Base-by-base conservation (phyloP, 2,329 filamentous ascomycete genomes). In the Fusarium duplospermum region DNA sequence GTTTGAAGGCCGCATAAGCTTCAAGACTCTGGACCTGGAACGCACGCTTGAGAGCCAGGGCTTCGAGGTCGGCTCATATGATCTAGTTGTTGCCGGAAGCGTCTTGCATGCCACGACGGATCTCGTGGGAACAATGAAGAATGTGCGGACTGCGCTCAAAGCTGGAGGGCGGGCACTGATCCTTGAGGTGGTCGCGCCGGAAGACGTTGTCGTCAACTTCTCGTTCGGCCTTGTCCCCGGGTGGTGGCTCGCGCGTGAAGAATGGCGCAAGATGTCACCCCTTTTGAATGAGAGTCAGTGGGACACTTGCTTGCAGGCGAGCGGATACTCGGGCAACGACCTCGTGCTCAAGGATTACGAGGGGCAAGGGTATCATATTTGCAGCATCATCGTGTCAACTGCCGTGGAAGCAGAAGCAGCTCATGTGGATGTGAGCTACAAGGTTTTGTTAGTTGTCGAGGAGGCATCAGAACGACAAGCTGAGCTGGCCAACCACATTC, bases 201-300 rank as follows among this genome's bases (percentile, higher is more conserved):
- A 9, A 65, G 62, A 20, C 47, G 50, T 72, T 4, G 62, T 62
- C 1, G 61, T 64, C 6, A 64, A 70, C 20, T 69, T 78, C 31
- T 60, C 72, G 33, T 81, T 81, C 47, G 81, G 81, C 0, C 68
- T 76, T 16, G 65, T 83, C 1, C 76, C 80, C 2, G 82, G 81
- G 7, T 84, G 83, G 83, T 84, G 83, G 82, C 70, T 82, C 14
- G 71, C 68, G 7, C 68, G 77, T 42, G 80, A 81, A 35, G 42
- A 72, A 10, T 70, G 59, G 38, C 62, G 69, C 4, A 36, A 24
- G 22, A 27, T 35, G 10, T 20, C 18, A 11, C 33, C 50, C 4
- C 54, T 68, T 16, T 10, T 52, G 24, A 27, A 52, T 9, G 22
- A 52, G 47, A 18, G 16, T 27, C 24, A 27, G 47, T 52, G 47